Base-by-base conservation (phyloP, 31 red algal genomes). In the Asparagopsis taxiformis region DNA sequence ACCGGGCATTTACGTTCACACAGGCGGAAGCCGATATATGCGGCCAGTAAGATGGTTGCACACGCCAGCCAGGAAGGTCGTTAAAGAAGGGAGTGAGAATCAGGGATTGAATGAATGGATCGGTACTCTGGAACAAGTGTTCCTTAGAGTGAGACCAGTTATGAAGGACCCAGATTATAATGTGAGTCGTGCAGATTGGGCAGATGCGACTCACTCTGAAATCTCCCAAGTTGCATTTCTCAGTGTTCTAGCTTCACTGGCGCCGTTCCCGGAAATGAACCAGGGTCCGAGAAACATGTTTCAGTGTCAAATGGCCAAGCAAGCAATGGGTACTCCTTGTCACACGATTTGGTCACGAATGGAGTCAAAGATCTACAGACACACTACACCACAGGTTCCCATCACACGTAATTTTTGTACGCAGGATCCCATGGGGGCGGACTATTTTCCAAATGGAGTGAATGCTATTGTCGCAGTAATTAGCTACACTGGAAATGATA, bases 291-390 rank as follows among this genome's bases (percentile, higher is more conserved):
- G 90, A 31, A 97, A 92, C 57, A 97, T 93, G 65, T 97, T 92
- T 59, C 94, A 97, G 62, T 97, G 94, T 68, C 89, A 92, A 59
- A 97, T 97, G 94, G 88, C 74, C 17, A 97, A 97, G 70, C 94
- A 97, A 37, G 74, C 89, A n/a, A 89, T 97, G 74, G 94, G 94
- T 22, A 89, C 74, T 28, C 88, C 90, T 1, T 75, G 78, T 55
- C 90, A 97, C 56, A 73, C 82, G 65, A 74, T 79, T 26, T 66
- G 58, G 39, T 49, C 65, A 31, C 77, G 94, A 54, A 65, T 74
- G 33, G 94, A 97, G 55, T 59, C 94, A 34, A 93, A 93, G 71
- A 39, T 84, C 15, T 97, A 97, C 68, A 69, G 88, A 31, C 73
- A 89, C 30, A 65, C 69, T 26, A 79, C 78, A 51, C 82, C 89